These are phyloP conservation scores for Pestalotiopsis sp. DNA, from an alignment of 2,329 filamentous ascomycete species.

Conservation along the genomic window DNA sequence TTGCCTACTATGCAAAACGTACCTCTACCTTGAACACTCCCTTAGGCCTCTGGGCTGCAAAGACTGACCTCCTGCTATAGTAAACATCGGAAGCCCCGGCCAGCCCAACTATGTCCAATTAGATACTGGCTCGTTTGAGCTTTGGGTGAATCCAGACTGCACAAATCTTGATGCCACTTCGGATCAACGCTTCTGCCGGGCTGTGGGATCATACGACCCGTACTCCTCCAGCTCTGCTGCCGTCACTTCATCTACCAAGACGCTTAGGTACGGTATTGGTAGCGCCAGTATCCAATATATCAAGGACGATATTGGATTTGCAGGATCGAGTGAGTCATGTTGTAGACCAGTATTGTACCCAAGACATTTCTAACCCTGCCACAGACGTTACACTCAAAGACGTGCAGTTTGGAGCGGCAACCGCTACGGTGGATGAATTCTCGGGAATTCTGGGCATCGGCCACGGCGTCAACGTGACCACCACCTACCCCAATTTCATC, in stretches of 20 bases:
- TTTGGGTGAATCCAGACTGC: constrained; percentile 65
- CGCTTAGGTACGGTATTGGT: constrained; percentile 54
- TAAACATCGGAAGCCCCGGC: constrained; percentile 56
- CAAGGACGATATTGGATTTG: constrained; percentile 46
- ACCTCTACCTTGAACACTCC: constrained; percentile 19
- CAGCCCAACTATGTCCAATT: constrained; percentile 58
- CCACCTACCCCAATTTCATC: constrained; percentile 52
- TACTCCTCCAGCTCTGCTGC: constrained; percentile 41
- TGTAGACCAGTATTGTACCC: background rate
- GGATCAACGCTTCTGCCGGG: constrained; percentile 48
- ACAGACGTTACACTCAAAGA: constrained; percentile 42
- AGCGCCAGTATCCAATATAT: constrained; percentile 53
- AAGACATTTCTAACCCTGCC: background rate
- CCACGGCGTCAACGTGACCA: constrained; percentile 55
- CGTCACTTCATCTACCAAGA: constrained; percentile 36
- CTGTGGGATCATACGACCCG: constrained; percentile 47
- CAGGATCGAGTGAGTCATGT: constrained; percentile 34
- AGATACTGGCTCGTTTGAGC: constrained; percentile 62
- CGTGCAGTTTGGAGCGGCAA: constrained; percentile 71
- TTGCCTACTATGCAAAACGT: constrained; percentile 57
- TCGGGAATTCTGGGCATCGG: constrained; percentile 75
- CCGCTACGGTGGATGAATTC: constrained; percentile 47
- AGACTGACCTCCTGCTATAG: constrained; percentile 28
- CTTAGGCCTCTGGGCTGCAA: background rate
- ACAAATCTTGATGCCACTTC: constrained; percentile 42